Percentiles rank a stretch among this genome's conserved stretches.
Conservation (phyloP, 208 protist species). For the Acanthamoeba triangularis region DNA sequence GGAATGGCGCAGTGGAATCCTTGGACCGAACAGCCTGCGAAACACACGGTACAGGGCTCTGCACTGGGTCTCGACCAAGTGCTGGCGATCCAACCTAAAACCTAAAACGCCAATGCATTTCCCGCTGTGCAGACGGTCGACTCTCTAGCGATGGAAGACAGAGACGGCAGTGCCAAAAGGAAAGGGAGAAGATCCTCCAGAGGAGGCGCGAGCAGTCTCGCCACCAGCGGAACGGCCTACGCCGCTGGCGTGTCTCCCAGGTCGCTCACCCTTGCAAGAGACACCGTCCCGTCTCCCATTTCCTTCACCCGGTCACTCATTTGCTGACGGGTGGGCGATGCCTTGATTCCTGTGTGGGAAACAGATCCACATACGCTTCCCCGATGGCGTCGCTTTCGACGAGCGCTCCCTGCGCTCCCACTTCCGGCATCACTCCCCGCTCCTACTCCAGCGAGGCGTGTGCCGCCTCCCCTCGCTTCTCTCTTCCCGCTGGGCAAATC, state of each 20-base stretch:
- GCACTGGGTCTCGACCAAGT: neutral
- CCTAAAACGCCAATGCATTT: neutral
- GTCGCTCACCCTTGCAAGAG: neutral
- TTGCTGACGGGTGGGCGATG: neutral
- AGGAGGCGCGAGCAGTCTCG: neutral
- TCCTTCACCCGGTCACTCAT: neutral
- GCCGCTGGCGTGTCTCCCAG: neutral
- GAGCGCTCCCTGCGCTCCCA: slow-evolving; percentile 26
- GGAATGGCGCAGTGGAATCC: slow-evolving; percentile 60
- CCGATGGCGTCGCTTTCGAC: slow-evolving; percentile 40
- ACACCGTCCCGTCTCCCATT: neutral
- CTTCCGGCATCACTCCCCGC: neutral
- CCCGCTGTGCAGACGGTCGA: neutral
- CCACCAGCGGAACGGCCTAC: neutral
- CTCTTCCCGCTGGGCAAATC: neutral
- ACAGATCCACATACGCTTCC: neutral
- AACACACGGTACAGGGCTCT: neutral
- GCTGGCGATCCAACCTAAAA: neutral
- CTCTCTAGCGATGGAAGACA: slow-evolving; percentile 4
- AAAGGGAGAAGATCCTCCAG: neutral
- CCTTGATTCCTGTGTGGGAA: neutral
- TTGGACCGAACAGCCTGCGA: slow-evolving; percentile 27
- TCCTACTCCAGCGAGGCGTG: slow-evolving; percentile 30
- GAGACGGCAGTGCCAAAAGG: neutral
- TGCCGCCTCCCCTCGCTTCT: slow-evolving; percentile 35